Evolutionary conservation across 305 asterid species (phyloP), one percentile per base, ranked within the genome.

Genomic region (Nicotiana rustica): DNA sequence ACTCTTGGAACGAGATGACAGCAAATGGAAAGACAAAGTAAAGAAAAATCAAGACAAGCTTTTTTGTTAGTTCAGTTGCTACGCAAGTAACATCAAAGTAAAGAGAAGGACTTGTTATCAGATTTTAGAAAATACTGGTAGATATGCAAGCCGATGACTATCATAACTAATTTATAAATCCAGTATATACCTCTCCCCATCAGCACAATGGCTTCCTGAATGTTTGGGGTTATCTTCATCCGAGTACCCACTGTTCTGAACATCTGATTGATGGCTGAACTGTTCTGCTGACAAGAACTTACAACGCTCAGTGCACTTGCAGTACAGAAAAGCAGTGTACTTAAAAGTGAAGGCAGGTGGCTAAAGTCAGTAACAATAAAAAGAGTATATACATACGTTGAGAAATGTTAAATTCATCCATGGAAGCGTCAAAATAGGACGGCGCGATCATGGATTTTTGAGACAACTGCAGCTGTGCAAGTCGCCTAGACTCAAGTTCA

Each of bases 151-250:
- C 10, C 0, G 13, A 17, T 47, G 2, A 52, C 31, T 3, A 52
- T 14, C 35, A 52, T 3, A 64, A 69, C 21, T 4, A 25, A 19
- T 21, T 75, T 49, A 79, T 47, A 78, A 86, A 55, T 47, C 15
- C 67, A 60, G 52, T 83, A 12, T 4, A 52, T 85, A 93, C 98
- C 98, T 94, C 87, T 91, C 94, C 79, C 88, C 93, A 66, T 91
- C 93, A 59, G 86, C 84, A 52, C 86, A 86, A 62, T 84, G 85
- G 81, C 77, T 85, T 31, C 82, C 85, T 10, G 88, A 77, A 83
- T 81, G 77, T 82, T 79, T 88, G 67, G 79, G 83, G 85, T 76
- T 89, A 77, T 88, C 91, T 66, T 87, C 90, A 66, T 87, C 90
- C 33, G 87, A 77, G 9, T 92, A 86, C 31, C 89, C 90, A 67